These are phyloP conservation scores for Bauhinia variegata DNA, from an alignment of 306 rosid genomes.

Conservation along the genomic window DNA sequence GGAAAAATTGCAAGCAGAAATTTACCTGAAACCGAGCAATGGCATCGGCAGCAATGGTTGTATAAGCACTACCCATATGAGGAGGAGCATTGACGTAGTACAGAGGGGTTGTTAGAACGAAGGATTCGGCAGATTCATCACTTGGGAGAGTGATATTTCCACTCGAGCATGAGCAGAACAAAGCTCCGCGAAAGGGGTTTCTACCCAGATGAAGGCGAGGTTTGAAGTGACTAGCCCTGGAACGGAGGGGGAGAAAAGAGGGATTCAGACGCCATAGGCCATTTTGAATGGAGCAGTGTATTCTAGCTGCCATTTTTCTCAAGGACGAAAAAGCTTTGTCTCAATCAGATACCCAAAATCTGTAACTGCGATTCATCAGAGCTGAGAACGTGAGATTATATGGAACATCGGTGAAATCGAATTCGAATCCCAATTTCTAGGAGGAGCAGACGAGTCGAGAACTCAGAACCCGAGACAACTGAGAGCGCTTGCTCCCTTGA, in stretches of 20 bases:
- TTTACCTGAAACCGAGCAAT: slow-evolving; percentile 91
- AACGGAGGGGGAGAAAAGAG: slow-evolving; percentile 44
- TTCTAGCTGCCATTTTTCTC: slow-evolving; percentile 59
- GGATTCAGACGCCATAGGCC: slow-evolving; percentile 59
- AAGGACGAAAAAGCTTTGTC: too few relatives aligned
- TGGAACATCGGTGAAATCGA: too few relatives aligned
- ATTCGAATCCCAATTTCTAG: too few relatives aligned
- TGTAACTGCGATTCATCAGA: too few relatives aligned
- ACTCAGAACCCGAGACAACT: too few relatives aligned
- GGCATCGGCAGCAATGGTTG: slow-evolving; percentile 96
- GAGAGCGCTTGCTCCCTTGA: too few relatives aligned
- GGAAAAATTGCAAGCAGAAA: not conserved
- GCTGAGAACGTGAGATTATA: too few relatives aligned
- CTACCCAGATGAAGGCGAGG: slow-evolving; percentile 47
- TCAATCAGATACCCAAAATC: too few relatives aligned
- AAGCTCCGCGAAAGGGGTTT: slow-evolving; percentile 41
- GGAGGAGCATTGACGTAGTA: slow-evolving; percentile 99
- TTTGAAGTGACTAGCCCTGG: slow-evolving; percentile 42
- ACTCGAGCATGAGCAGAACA: slow-evolving; percentile 51
- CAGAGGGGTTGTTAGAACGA: slow-evolving; percentile 88
- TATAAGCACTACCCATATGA: slow-evolving; percentile 97
- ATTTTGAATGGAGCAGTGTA: slow-evolving; percentile 59
- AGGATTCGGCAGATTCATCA: slow-evolving; percentile 46
- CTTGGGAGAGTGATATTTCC: slow-evolving; percentile 6
- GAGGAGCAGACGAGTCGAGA: too few relatives aligned